Conservation (phyloP, 371 early-diverging fungal species). For the Phascolomyces articulosus region DNA sequence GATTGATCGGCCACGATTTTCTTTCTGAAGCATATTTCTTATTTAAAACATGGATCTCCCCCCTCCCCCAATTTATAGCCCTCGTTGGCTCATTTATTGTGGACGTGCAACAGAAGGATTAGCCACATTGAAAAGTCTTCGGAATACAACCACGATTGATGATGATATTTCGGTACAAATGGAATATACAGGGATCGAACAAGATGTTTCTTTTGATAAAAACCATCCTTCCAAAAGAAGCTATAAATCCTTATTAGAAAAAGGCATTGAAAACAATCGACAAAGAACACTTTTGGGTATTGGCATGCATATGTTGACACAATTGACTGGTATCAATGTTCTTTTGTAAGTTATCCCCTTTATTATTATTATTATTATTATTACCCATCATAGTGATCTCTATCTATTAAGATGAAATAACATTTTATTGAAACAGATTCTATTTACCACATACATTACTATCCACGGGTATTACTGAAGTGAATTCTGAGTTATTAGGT, state of each 20-base stretch:
- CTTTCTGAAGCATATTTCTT: neutral
- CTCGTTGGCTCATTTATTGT: conserved; percentile 87
- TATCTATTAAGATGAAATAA: too few relatives aligned
- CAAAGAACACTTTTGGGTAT: conserved; percentile 72
- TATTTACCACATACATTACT: conserved; percentile 71
- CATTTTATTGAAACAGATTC: conserved; percentile 23
- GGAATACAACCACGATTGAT: conserved; percentile 29
- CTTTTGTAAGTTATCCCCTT: conserved; percentile 62
- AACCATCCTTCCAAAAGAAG: conserved; percentile 27
- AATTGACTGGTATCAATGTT: conserved; percentile 79
- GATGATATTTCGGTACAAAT: conserved; percentile 19
- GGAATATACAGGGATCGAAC: conserved; percentile 75
- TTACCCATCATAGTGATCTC: too few relatives aligned
- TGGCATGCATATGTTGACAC: conserved; percentile 72
- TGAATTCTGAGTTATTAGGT: conserved; percentile 35
- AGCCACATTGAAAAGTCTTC: conserved; percentile 69
- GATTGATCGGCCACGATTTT: neutral
- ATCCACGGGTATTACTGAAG: conserved; percentile 61
- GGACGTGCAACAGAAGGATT: conserved; percentile 72
- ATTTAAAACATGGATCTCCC: too few relatives aligned
- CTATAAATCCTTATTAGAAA: conserved; percentile 42
- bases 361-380: too few relatives aligned
- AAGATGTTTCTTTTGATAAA: conserved; percentile 68
- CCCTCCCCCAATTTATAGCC: too few relatives aligned
- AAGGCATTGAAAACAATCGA: conserved; percentile 60